Evolutionary conservation across 2,329 filamentous ascomycete genomes (phyloP), one percentile per base, ranked within the genome.

Genomic region (Penicillium thymicola): DNA sequence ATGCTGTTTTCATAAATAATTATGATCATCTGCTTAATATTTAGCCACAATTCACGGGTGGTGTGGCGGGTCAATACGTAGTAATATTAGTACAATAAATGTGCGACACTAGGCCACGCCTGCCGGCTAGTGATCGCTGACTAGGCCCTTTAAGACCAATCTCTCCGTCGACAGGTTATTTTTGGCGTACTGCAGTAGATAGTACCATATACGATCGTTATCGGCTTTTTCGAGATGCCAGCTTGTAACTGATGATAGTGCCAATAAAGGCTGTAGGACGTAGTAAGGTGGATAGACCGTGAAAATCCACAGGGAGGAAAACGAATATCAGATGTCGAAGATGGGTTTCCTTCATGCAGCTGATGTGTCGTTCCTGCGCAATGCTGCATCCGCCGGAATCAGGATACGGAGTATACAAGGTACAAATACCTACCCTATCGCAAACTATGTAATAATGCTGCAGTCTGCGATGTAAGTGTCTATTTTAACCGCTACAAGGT

Each of bases 51-150:
- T 58, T 61, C 49, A 47, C 38, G 54, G 28, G 46, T 53, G 57
- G 50, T 41, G 27, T 55, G 56, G 54, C 54, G 49, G 43, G 48
- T 51, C 53, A 56, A 52, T 54, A 56, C 59, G 8, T 27, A n/a
- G 41, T 21, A 18, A 40, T 47, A 43, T 50, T 21, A 45, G 30
- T 54, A 53, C 55, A 62, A 59, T 65, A 60, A 64, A 62, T 59
- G 54, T 65, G 62, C 51, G 52, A 66, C 62, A 61, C 61, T 63
- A 65, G 62, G 51, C 27, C 44, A 36, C 59, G 58, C 52, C 59
- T 49, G 37, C 55, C 49, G 51, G 53, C 52, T 41, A 61, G 54
- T 59, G 61, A 63, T 63, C 60, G 58, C 34, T 54, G 54, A 60
- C 60, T 60, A 64, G 57, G 51, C 53, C 53, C 49, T 43, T 57